Conservation (phyloP, 768 basidiomycete species). For the Hypholoma fasciculare region DNA sequence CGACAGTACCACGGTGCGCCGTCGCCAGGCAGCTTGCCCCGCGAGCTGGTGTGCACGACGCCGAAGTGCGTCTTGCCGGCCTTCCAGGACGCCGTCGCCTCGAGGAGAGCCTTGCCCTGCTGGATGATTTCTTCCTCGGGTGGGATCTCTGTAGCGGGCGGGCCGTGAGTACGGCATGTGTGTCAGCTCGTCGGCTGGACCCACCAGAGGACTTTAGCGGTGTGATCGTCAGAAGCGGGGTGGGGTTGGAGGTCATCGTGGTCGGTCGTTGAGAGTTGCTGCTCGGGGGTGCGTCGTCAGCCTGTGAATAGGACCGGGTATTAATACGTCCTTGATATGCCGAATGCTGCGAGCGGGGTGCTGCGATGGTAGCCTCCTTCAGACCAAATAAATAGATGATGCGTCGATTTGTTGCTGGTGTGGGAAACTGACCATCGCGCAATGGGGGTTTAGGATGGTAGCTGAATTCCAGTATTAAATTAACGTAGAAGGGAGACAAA, state of each 20-base stretch:
- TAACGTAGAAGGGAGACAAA: slow-evolving; percentile 10
- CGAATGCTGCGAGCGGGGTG: neutral
- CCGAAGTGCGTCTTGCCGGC: slow-evolving; percentile 58
- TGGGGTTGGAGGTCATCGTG: slow-evolving; percentile 22
- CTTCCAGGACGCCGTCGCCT: slow-evolving; percentile 62
- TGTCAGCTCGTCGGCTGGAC: neutral
- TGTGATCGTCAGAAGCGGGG: slow-evolving; percentile 24
- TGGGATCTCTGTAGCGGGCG: slow-evolving; percentile 50
- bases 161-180: neutral
- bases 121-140: slow-evolving; percentile 56
- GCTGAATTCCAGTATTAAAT: slow-evolving; percentile 4
- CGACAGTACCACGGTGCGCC: slow-evolving; percentile 70
- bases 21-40: slow-evolving; percentile 52
- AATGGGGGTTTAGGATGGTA: neutral
- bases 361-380: no score
- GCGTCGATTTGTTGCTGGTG: neutral
- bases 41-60: slow-evolving; percentile 55
- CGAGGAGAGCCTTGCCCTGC: slow-evolving; percentile 55
- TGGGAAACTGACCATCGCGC: neutral
- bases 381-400: no score
- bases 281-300: slow-evolving; percentile 8
- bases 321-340: slow-evolving; percentile 1
- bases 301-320: slow-evolving; percentile 15
- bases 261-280: slow-evolving; percentile 15
- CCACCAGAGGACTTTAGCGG: slow-evolving; percentile 28